Conservation (phyloP, 352 stramenopile genomes). For the Pythium apleroticum region DNA sequence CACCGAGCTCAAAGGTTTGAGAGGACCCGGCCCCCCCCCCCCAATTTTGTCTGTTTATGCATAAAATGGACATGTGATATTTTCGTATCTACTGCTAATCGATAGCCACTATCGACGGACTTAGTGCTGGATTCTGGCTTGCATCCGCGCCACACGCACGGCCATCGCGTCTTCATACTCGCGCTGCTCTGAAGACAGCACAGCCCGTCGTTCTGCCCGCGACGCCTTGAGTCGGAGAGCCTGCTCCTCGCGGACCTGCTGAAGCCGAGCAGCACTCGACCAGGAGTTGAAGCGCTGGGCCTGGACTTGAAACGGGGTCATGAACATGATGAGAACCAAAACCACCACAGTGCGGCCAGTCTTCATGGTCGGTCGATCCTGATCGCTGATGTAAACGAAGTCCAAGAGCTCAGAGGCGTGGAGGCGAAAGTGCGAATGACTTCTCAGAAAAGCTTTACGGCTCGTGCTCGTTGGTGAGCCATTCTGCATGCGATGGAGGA, state of each 20-base stretch:
- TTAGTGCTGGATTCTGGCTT: not conserved
- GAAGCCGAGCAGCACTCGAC: not conserved
- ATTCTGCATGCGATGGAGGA: too few relatives aligned
- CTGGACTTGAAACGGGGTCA: not conserved
- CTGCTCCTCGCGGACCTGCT: not conserved
- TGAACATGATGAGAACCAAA: not conserved
- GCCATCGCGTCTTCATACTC: conserved; percentile 5
- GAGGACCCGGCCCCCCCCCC: too few relatives aligned
- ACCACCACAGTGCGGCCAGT: not conserved
- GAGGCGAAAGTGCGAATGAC: not conserved
- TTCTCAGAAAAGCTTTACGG: too few relatives aligned
- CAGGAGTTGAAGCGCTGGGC: not conserved
- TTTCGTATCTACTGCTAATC: too few relatives aligned
- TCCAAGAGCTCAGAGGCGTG: not conserved
- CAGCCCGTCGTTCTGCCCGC: not conserved
- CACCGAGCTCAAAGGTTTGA: too few relatives aligned
- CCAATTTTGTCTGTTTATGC: not conserved
- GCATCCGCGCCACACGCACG: not conserved
- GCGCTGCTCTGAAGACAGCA: not conserved
- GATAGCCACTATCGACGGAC: too few relatives aligned
- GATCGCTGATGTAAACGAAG: not conserved
- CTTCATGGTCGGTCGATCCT: not conserved
- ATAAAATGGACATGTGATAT: not conserved
- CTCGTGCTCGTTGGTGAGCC: too few relatives aligned
- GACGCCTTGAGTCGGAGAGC: not conserved